Percentiles rank a stretch among this genome's conserved stretches.
Evolutionary conservation across 2,329 filamentous ascomycete species (phyloP).

Genomic region (Zasmidium citrigriseum): DNA sequence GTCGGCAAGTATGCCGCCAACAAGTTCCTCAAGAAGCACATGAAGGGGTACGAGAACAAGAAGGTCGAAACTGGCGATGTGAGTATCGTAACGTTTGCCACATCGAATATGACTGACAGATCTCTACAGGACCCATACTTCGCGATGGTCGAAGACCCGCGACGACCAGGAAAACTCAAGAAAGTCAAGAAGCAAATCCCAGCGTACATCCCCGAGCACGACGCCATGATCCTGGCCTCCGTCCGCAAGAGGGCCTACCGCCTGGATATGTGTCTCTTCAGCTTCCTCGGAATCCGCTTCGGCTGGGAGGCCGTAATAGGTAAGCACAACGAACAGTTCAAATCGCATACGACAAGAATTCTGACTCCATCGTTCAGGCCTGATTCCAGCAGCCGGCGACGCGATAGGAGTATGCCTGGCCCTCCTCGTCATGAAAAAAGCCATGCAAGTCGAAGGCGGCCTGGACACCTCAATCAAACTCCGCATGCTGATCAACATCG

Average conservation of each 20-base stretch:
- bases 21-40: conserved; percentile 50
- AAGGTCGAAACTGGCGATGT: conserved; percentile 43
- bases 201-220: conserved; percentile 77
- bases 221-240: conserved; percentile 78
- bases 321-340: too few species aligned
- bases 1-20: conserved; percentile 53
- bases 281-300: conserved; percentile 76
- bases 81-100: conserved; percentile 11
- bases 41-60: conserved; percentile 51
- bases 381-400: conserved; percentile 82
- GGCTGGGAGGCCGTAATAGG: conserved; percentile 89
- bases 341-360: too few species aligned
- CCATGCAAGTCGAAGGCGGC: conserved; percentile 73
- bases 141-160: conserved; percentile 75
- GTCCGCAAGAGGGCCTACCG: conserved; percentile 84
- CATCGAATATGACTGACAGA: conserved; percentile 10
- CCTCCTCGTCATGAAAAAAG: conserved; percentile 71
- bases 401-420: conserved; percentile 72
- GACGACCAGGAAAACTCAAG: conserved; percentile 71
- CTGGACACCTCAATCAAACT: conserved; percentile 62
- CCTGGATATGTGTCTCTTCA: conserved; percentile 83
- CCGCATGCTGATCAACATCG: conserved; percentile 80
- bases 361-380: too few species aligned
- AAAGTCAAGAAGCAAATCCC: conserved; percentile 85
- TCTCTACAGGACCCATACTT: conserved; percentile 79